phyloP scores from a whole-genome alignment of 768 basidiomycete genomes.

The Tylopilus balloui region DNA sequence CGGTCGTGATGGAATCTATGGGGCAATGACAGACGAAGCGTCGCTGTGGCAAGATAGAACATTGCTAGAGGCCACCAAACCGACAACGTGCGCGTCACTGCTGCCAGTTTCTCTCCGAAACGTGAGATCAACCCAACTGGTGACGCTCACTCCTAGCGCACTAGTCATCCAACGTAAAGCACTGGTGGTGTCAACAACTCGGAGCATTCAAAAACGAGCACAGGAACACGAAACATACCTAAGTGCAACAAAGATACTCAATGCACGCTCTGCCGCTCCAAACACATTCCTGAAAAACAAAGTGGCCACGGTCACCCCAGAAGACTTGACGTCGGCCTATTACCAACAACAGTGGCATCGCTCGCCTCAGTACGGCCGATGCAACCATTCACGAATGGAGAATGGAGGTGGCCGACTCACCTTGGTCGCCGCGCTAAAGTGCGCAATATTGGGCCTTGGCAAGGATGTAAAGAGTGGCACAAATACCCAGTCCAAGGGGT shows the following conservation, averaged over 20 bases:
- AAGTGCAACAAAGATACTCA: conserved; percentile 52
- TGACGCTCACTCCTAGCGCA: conserved; percentile 31
- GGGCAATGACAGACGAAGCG: conserved; percentile 38
- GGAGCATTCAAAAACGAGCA: not conserved
- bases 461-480: conserved; percentile 47
- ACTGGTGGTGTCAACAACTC: not conserved
- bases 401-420: conserved; percentile 1
- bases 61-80: conserved; percentile 54
- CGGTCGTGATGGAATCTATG: conserved; percentile 6
- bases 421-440: conserved; percentile 40
- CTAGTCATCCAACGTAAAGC: conserved; percentile 12
- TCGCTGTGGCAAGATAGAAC: conserved; percentile 49
- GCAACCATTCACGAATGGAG: not conserved
- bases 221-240: conserved; percentile 32
- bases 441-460: conserved; percentile 58
- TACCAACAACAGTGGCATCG: not conserved
- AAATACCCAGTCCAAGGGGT: conserved; percentile 52
- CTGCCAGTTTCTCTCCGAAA: not conserved
- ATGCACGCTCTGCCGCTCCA: conserved; percentile 49
- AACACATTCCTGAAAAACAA: conserved; percentile 60
- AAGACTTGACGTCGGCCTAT: conserved; percentile 42
- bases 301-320: conserved; percentile 53
- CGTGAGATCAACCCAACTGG: conserved; percentile 18
- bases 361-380: not conserved
- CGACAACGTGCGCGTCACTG: conserved; percentile 14